A percentile compares a stretch with the other conserved stretches of the same genome.
These are phyloP conservation scores for Lactuca saligna DNA, from an alignment of 129 eudicot genomes.

Conservation along the genomic window DNA sequence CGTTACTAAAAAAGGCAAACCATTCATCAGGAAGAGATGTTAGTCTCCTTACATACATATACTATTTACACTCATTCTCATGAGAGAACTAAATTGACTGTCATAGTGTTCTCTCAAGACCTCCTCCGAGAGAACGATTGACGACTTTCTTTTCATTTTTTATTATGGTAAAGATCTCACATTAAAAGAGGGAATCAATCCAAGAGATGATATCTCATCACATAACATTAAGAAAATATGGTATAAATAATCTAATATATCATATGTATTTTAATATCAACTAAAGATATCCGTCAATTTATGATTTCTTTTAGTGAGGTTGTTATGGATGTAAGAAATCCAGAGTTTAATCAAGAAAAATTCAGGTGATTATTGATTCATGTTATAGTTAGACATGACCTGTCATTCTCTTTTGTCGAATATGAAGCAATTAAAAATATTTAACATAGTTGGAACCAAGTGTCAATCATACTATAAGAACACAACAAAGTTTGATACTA, in stretches of 20 bases:
- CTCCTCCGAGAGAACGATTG: too few species aligned
- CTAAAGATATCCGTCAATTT: neutral
- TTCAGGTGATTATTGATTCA: neutral
- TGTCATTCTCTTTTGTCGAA: conserved; percentile 9
- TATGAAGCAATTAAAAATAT: neutral
- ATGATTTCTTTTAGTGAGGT: conserved; percentile 1
- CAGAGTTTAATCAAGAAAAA: conserved; percentile 8
- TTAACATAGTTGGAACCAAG: neutral
- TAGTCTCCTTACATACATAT: too few species aligned
- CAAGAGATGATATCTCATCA: too few species aligned
- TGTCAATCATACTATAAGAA: neutral
- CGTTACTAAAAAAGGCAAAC: too few species aligned
- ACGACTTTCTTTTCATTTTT: too few species aligned
- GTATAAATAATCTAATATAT: neutral
- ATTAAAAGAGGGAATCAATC: too few species aligned
- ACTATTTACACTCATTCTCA: too few species aligned
- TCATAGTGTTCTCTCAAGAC: too few species aligned
- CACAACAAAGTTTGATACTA: neutral
- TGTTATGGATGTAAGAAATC: neutral
- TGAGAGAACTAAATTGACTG: too few species aligned
- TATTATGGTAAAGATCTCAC: too few species aligned
- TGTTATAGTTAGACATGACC: conserved; percentile 1
- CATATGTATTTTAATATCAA: neutral
- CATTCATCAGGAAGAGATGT: too few species aligned
- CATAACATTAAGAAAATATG: neutral